These are phyloP conservation scores for Solanum hybrid DNA, from an alignment of 305 asterid species.

Conservation along the genomic window DNA sequence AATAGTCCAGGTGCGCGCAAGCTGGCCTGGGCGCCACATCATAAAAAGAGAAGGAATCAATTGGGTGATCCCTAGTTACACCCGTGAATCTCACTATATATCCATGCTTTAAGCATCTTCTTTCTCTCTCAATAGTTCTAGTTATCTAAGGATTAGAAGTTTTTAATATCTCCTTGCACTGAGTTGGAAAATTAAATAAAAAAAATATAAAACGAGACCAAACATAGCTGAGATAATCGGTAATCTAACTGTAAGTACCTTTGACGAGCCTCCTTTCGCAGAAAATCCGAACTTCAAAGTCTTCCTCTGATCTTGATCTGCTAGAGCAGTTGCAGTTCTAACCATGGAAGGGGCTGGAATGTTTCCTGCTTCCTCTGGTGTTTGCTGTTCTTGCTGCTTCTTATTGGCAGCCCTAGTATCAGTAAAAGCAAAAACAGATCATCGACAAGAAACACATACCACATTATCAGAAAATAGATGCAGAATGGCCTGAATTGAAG, in stretches of 20 bases:
- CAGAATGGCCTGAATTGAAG: slow-evolving; percentile 5
- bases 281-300: slow-evolving; percentile 81
- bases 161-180: background rate
- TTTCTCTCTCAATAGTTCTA: background rate
- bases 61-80: background rate
- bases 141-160: background rate
- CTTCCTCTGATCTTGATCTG: slow-evolving; percentile 83
- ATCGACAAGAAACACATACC: background rate
- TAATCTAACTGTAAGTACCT: slow-evolving; percentile 31
- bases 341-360: slow-evolving; percentile 23
- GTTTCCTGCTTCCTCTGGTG: slow-evolving; percentile 38
- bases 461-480: background rate
- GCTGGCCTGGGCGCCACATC: background rate
- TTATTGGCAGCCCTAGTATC: slow-evolving; percentile 60
- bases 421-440: background rate
- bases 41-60: background rate
- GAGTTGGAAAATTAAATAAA: background rate
- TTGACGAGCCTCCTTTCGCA: slow-evolving; percentile 50
- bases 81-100: background rate
- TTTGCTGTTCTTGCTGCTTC: slow-evolving; percentile 59
- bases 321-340: slow-evolving; percentile 66
- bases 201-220: background rate
- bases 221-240: background rate
- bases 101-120: background rate
- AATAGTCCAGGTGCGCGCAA: background rate